Conservation (phyloP, 2,329 filamentous ascomycete species). For the Hysterium pulicare region DNA sequence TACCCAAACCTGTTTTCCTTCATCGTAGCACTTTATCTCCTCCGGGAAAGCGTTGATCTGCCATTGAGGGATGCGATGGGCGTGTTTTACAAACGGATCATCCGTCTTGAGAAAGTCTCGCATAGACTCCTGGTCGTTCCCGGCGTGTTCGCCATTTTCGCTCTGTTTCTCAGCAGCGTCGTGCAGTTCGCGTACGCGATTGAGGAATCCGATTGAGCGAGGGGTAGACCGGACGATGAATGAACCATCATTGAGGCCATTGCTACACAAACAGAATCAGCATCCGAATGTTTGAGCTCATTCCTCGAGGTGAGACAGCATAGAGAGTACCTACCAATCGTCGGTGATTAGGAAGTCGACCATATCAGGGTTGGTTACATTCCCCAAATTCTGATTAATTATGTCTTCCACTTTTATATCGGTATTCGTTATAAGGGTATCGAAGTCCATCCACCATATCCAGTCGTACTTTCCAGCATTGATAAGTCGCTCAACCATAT, state of each 20-base stretch:
- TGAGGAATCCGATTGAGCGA: slow-evolving; percentile 33
- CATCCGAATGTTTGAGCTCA: neutral
- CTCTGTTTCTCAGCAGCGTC: slow-evolving; percentile 17
- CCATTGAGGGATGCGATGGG: slow-evolving; percentile 33
- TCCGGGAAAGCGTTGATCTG: slow-evolving; percentile 40
- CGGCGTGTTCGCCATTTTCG: slow-evolving; percentile 10
- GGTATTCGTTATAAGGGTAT: slow-evolving; percentile 41
- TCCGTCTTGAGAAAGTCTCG: slow-evolving; percentile 31
- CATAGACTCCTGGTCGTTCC: slow-evolving; percentile 39
- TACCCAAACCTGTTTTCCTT: slow-evolving; percentile 26
- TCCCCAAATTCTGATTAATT: slow-evolving; percentile 31
- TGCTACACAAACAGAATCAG: slow-evolving; percentile 9
- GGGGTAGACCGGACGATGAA: slow-evolving; percentile 36
- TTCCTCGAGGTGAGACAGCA: neutral
- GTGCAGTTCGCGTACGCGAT: slow-evolving; percentile 24
- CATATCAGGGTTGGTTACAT: slow-evolving; percentile 25
- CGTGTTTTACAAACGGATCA: slow-evolving; percentile 14
- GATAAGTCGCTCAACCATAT: slow-evolving; percentile 37
- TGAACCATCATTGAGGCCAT: slow-evolving; percentile 38
- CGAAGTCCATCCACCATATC: slow-evolving; percentile 45
- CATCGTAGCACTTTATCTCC: slow-evolving; percentile 39
- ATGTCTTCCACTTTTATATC: slow-evolving; percentile 34
- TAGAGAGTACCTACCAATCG: slow-evolving; percentile 26
- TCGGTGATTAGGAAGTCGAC: slow-evolving; percentile 39
- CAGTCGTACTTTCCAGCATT: slow-evolving; percentile 36